Conservation (phyloP, 2,329 filamentous ascomycete genomes). For the Arthrinium puccinioides region DNA sequence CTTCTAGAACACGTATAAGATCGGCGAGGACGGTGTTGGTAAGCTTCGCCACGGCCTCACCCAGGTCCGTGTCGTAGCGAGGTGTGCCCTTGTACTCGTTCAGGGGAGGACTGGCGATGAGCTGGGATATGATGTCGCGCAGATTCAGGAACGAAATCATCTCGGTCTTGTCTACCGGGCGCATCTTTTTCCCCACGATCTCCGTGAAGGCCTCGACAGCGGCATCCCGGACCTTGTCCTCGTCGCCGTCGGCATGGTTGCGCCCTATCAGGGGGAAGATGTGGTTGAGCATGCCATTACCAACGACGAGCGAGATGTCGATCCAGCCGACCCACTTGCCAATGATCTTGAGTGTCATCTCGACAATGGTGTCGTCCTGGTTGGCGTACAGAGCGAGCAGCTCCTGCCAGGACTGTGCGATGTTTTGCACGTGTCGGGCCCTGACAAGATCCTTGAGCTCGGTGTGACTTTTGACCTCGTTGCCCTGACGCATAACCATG, state of each 20-base stretch:
- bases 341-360: conserved; percentile 85
- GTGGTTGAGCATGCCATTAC: conserved; percentile 76
- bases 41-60: conserved; percentile 89
- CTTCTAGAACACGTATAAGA: conserved; percentile 79
- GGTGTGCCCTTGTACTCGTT: conserved; percentile 72
- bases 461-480: conserved; percentile 78
- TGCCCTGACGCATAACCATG: conserved; percentile 68
- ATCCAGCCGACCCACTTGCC: conserved; percentile 99
- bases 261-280: conserved; percentile 85
- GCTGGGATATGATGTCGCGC: conserved; percentile 74
- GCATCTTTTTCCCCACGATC: conserved; percentile 98
- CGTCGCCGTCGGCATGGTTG: conserved; percentile 49
- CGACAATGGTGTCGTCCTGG: conserved; percentile 65
- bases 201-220: conserved; percentile 94
- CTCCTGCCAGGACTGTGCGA: conserved; percentile 86
- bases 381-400: conserved; percentile 72
- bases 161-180: conserved; percentile 82
- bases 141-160: conserved; percentile 90
- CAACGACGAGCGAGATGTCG: conserved; percentile 89
- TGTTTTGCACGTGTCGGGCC: conserved; percentile 78
- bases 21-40: conserved; percentile 87
- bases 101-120: conserved; percentile 76
- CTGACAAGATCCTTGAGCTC: conserved; percentile 88
- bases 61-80: conserved; percentile 90
- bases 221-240: conserved; percentile 80